These are phyloP conservation scores for Phlyctochytrium arcticum DNA, from an alignment of 192 early-diverging fungal genomes.

Conservation along the genomic window DNA sequence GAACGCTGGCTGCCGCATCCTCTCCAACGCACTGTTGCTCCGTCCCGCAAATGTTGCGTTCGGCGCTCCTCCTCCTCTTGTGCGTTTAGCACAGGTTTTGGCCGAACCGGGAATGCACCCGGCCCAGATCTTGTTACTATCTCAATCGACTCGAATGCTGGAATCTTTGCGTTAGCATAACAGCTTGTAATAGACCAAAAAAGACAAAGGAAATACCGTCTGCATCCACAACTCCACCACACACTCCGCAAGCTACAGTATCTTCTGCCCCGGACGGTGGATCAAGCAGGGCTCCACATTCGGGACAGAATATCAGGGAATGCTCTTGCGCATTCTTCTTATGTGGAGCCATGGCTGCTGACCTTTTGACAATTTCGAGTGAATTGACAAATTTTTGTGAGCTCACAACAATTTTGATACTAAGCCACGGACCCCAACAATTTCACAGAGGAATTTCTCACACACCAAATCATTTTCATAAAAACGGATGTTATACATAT, in stretches of 20 bases:
- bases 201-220: slow-evolving; percentile 38
- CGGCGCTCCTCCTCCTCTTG: slow-evolving; percentile 3
- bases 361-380: not conserved
- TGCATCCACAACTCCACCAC: slow-evolving; percentile 62
- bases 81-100: slow-evolving; percentile 5
- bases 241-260: slow-evolving; percentile 76
- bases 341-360: not conserved
- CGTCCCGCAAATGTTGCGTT: slow-evolving; percentile 36
- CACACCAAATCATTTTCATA: too few relatives aligned
- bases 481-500: too few relatives aligned
- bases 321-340: slow-evolving; percentile 26
- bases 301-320: slow-evolving; percentile 82
- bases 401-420: too few relatives aligned
- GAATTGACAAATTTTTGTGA: too few relatives aligned
- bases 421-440: too few relatives aligned
- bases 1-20: not conserved
- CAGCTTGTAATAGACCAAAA: not conserved
- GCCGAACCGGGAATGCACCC: slow-evolving; percentile 68
- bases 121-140: slow-evolving; percentile 75
- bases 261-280: slow-evolving; percentile 69
- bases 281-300: slow-evolving; percentile 89
- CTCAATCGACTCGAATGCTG: slow-evolving; percentile 74
- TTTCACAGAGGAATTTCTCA: too few relatives aligned
- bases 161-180: not conserved
- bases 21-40: slow-evolving; percentile 33